A percentile compares a stretch with the other conserved stretches of the same genome.
Evolutionary conservation across 306 rosid species (phyloP).

Genomic region (Pyrus pyrifolia): DNA sequence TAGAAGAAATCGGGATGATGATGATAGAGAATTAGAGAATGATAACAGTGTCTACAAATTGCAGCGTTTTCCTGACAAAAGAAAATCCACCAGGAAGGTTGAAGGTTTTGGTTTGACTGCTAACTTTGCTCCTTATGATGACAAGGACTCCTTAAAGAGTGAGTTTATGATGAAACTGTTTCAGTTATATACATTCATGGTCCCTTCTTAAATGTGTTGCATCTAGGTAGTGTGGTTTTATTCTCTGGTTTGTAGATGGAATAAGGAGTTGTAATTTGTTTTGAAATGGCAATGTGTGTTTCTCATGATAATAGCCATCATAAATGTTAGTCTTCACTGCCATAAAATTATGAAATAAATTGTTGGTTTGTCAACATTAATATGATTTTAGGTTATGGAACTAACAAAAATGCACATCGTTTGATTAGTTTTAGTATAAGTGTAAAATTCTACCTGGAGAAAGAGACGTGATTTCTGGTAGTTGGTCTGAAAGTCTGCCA

Average conservation of each 20-base stretch:
- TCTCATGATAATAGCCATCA: neutral
- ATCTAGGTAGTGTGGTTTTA: conserved; percentile 4
- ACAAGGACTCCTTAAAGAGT: conserved; percentile 63
- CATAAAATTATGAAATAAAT: neutral
- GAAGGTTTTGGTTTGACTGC: conserved; percentile 58
- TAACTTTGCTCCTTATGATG: conserved; percentile 58
- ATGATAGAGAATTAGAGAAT: conserved; percentile 64
- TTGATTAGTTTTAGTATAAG: neutral
- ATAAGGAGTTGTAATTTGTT: neutral
- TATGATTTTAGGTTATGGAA: neutral
- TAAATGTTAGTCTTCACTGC: neutral
- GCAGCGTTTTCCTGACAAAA: conserved; percentile 59
- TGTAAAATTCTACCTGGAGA: neutral
- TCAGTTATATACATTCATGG: conserved; percentile 1
- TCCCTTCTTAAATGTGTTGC: neutral
- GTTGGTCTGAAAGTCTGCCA: neutral
- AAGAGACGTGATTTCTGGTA: neutral
- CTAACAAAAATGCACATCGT: neutral
- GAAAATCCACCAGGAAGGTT: conserved; percentile 57
- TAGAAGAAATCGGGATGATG: conserved; percentile 66
- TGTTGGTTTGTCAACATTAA: neutral
- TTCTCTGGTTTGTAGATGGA: neutral
- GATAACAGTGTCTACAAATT: conserved; percentile 45
- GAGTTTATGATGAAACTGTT: conserved; percentile 26
- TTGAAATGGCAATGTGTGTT: neutral